Conservation (phyloP, 257 asterid genomes). For the Capsicum baccatum region DNA sequence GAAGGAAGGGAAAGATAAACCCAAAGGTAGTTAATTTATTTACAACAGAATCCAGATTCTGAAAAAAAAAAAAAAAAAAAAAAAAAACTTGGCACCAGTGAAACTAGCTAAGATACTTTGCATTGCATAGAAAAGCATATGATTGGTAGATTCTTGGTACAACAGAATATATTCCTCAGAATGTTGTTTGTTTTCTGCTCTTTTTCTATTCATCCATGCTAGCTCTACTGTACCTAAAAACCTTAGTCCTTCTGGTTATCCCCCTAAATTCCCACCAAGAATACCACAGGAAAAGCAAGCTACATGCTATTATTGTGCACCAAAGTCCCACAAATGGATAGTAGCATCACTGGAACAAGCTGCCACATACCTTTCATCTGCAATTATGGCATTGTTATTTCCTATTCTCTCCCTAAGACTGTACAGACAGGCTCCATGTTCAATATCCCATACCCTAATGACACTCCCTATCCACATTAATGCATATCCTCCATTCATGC, state of each 20-base stretch:
- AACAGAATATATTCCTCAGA: constrained; percentile 13
- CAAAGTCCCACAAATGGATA: constrained; percentile 86
- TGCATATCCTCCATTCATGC: constrained; percentile 77
- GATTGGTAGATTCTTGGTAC: constrained; percentile 14
- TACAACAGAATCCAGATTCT: neutral
- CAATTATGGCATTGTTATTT: constrained; percentile 51
- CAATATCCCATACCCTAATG: constrained; percentile 82
- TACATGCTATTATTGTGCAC: constrained; percentile 46
- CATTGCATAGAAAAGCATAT: neutral
- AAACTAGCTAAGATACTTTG: neutral
- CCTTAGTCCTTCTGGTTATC: neutral
- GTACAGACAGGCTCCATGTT: constrained; percentile 59
- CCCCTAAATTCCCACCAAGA: neutral
- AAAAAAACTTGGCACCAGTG: neutral
- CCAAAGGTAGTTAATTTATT: neutral
- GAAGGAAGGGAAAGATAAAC: neutral
- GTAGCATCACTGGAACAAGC: constrained; percentile 63
- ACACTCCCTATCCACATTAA: constrained; percentile 50
- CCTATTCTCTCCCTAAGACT: constrained; percentile 70
- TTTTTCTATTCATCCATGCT: constrained; percentile 7
- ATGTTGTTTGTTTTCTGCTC: neutral
- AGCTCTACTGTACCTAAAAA: constrained; percentile 11
- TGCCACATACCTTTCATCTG: constrained; percentile 68
- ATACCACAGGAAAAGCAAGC: neutral
- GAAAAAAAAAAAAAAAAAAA: neutral